Base-by-base conservation (phyloP, 768 basidiomycete species). In the Lactifluus hygrophoroides region DNA sequence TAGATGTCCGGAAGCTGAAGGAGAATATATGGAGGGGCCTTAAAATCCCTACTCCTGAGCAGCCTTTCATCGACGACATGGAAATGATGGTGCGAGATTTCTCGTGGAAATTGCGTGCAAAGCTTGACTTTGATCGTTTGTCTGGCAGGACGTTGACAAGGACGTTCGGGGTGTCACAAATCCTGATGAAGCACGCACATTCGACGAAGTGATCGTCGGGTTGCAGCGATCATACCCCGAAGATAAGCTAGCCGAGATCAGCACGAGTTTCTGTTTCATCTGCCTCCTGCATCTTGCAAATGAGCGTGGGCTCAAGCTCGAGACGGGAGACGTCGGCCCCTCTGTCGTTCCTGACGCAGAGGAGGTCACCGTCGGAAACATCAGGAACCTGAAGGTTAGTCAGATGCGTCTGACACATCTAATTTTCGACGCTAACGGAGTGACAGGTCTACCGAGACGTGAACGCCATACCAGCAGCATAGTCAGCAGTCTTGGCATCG, bases 181-280 rank as follows among this genome's bases (percentile, higher is more conserved):
- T 66, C 83, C 86, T 1, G 67, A 72, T 0, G 88, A 90, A 56
- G 78, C 80, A 9, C 78, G 87, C 16, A 77, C 80, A 54, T 93
- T 93, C 70, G 82, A 82, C 56, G 80, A 83, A 55, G 94, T 98
- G 62, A 90, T 98, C 64, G 79, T 84, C 2, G 84, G 84, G 17
- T 78, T 99, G 34, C 84, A 89, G 64, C 78, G 74, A 51, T 82
- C 87, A 6, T 98, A 98, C 70, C 93, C 95, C 0, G 74, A 75
- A 58, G 94, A 97, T 43, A 97, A 95, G 76, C 89, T 98, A 87
- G 88, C 88, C 40, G 96, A 99, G 63, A 96, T 98, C 69, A 96
- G 94, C 70, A 98, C 96, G 16, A 95, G 92, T 63, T 98, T 95
- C 83, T 98, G 95, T 70, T 99, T 98, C 76, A 99, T 98, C 70